Evolutionary conservation across 176 grass and related monocot genomes (phyloP), one percentile per base, ranked within the genome.

Genomic region (Leersia perrieri): DNA sequence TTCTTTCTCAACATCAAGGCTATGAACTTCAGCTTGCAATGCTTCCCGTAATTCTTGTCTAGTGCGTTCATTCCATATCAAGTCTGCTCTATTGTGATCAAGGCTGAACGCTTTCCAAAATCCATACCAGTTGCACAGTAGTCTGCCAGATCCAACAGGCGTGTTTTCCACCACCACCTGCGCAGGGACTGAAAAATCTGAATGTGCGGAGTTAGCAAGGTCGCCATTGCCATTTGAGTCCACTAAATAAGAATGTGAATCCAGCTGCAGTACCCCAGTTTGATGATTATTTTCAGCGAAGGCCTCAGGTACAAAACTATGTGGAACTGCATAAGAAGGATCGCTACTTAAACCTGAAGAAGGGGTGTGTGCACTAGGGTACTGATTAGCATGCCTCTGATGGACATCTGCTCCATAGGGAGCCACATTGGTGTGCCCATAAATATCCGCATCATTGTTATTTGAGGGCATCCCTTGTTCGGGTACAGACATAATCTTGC

Each of bases 41-140:
- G 87, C 84, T 80, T 95, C 96, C 81, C 91, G 87, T 73, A 99
- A 82, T 77, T 99, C 96, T 87, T 95, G 92, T 75, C 96, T 95
- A 35, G 96, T 99, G 40, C 96, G 88, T 82, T 99, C 92, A 22
- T 95, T 99, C 96, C 96, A 99, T 78, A 99, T 95, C 85, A 99
- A 70, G 88, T 99, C 96, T 47, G 96, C 90, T 82, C 96, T 87
- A 44, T 99, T 99, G 84, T 99, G 96, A 92, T 99, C 96, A 67
- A 99, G 80, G 75, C 86, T 62, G 66, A 95, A 99, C 23, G 90
- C 96, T 80, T 75, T 93, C 96, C 92, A 99, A 85, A 99, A 99
- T 78, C 89, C 96, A 73, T 93, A 81, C 96, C 96, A 99, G 80
- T 99, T 99, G 80, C 96, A 99, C 49, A 99, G 78, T 36, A 99